Percentiles rank a stretch among this genome's conserved stretches.
phyloP scores from a whole-genome alignment of 2,329 filamentous ascomycete genomes.

The Tolypocladium pustulatum region DNA sequence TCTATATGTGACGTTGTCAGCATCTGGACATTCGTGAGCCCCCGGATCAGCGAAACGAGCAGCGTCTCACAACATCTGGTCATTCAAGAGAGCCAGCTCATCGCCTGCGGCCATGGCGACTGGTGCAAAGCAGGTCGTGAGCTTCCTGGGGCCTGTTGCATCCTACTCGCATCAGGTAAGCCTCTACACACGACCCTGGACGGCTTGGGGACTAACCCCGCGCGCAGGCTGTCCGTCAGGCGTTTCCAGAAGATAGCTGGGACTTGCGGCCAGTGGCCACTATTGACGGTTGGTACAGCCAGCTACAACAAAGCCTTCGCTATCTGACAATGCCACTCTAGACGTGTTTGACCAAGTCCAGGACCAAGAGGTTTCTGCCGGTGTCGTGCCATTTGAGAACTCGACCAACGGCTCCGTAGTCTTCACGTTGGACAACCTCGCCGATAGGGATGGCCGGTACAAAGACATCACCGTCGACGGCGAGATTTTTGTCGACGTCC shows the following conservation, averaged over 20 bases:
- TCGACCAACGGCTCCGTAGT: slow-evolving; percentile 89
- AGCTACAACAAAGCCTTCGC: not conserved
- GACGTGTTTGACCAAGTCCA: slow-evolving; percentile 78
- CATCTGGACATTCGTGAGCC: not conserved
- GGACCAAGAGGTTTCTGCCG: slow-evolving; percentile 49
- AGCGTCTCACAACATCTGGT: not conserved
- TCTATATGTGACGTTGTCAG: not conserved
- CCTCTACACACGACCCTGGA: slow-evolving; percentile 3
- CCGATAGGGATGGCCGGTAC: slow-evolving; percentile 57
- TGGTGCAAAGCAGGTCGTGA: slow-evolving; percentile 28
- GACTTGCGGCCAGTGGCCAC: slow-evolving; percentile 38
- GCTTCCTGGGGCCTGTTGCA: slow-evolving; percentile 37
- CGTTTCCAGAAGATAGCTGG: slow-evolving; percentile 37
- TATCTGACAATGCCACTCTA: slow-evolving; percentile 15
- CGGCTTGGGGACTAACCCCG: slow-evolving; percentile 4
- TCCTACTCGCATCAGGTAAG: slow-evolving; percentile 42
- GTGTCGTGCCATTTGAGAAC: slow-evolving; percentile 92
- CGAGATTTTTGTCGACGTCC: slow-evolving; percentile 78
- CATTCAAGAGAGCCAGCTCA: not conserved
- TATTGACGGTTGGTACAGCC: slow-evolving; percentile 31
- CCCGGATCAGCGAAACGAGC: not conserved
- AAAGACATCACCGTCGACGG: slow-evolving; percentile 64
- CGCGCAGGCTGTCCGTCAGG: slow-evolving; percentile 31
- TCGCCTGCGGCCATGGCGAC: slow-evolving; percentile 14
- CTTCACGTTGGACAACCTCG: slow-evolving; percentile 80